A percentile compares a stretch with the other conserved stretches of the same genome.
phyloP scores from a whole-genome alignment of 371 early-diverging fungal species.

The Mycotypha africana region DNA sequence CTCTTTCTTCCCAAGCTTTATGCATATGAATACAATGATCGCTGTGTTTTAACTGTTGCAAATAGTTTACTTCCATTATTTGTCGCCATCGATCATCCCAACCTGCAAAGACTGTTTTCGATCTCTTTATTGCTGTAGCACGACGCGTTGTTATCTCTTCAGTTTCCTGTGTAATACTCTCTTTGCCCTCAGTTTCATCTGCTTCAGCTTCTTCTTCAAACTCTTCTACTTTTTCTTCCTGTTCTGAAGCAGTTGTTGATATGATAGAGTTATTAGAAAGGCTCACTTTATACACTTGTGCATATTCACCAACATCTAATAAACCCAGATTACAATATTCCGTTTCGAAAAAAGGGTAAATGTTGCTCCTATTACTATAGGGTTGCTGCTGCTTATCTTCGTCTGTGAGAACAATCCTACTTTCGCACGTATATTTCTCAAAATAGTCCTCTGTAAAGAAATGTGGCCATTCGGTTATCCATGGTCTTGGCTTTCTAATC shows the following conservation, averaged over 20 bases:
- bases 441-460: conserved; percentile 34
- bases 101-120: conserved; percentile 63
- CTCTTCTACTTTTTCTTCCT: no score
- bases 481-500: no score
- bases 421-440: conserved; percentile 8
- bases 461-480: conserved; percentile 22
- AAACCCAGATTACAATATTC: conserved; percentile 17
- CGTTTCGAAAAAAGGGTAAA: conserved; percentile 22
- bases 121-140: conserved; percentile 76
- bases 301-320: conserved; percentile 76
- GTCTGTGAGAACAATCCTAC: conserved; percentile 3
- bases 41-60: conserved; percentile 58
- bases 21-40: conserved; percentile 64
- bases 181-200: no score
- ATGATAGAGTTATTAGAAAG: no score
- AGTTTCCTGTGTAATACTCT: no score
- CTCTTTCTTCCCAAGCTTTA: conserved; percentile 91
- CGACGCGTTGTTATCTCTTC: no score
- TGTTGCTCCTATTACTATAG: no score
- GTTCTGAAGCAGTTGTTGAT: no score
- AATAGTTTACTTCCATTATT: conserved; percentile 75
- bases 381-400: not conserved
- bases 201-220: no score
- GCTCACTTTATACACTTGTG: conserved; percentile 70
- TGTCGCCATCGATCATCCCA: conserved; percentile 67